Evolutionary conservation across 352 stramenopile genomes (phyloP).

Genomic region (Plasmopara viticola): DNA sequence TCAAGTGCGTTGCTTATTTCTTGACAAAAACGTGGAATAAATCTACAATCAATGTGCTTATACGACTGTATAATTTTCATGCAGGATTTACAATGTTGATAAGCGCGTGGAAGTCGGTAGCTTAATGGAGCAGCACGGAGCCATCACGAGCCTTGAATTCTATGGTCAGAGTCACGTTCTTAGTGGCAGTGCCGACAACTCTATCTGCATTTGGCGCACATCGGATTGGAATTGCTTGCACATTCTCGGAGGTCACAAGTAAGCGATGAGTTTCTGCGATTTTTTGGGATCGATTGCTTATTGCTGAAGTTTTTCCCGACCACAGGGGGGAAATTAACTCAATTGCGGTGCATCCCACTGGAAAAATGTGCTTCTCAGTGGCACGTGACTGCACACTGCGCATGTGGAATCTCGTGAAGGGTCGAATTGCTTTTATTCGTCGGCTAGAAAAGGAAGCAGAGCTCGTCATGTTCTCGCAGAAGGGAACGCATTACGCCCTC

Average conservation of each 20-base stretch:
- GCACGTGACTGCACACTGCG: slow-evolving; percentile 76
- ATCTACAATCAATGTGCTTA: neutral
- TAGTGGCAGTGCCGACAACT: slow-evolving; percentile 82
- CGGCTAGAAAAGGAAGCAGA: slow-evolving; percentile 77
- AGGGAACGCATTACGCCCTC: slow-evolving; percentile 61
- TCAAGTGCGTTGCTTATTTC: slow-evolving; percentile 52
- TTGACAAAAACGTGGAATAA: neutral
- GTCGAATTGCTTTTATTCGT: slow-evolving; percentile 82
- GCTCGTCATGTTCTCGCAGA: slow-evolving; percentile 69
- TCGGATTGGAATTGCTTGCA: slow-evolving; percentile 87
- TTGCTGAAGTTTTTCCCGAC: slow-evolving; percentile 3
- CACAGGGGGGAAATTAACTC: slow-evolving; percentile 73
- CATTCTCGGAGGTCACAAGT: slow-evolving; percentile 86
- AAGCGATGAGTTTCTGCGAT: slow-evolving; percentile 7
- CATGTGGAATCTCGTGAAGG: slow-evolving; percentile 89
- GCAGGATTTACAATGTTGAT: slow-evolving; percentile 84
- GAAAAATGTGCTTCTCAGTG: slow-evolving; percentile 83
- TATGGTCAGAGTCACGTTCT: slow-evolving; percentile 83
- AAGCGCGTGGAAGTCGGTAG: slow-evolving; percentile 83
- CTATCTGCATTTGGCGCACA: slow-evolving; percentile 87
- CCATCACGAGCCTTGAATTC: slow-evolving; percentile 83
- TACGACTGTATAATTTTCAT: slow-evolving; percentile 1
- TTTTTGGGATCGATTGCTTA: neutral
- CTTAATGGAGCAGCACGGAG: slow-evolving; percentile 82
- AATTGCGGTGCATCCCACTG: slow-evolving; percentile 83